Conservation (phyloP, 2,329 filamentous ascomycete genomes). For the Rosellinia necatrix region DNA sequence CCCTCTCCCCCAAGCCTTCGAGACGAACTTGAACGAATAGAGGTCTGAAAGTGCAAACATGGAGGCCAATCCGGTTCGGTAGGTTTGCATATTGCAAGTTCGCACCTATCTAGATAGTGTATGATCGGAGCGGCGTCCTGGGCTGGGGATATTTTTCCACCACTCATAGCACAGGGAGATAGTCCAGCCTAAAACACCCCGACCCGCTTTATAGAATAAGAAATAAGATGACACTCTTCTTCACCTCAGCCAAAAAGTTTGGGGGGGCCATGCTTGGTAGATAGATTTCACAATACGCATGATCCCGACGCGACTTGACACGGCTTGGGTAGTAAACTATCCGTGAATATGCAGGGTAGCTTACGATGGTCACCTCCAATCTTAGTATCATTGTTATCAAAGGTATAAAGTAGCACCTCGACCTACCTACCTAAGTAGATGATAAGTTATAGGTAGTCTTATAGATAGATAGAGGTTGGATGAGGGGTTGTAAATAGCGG, state of each 20-base stretch:
- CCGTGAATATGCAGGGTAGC: background rate
- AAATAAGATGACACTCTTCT: no score
- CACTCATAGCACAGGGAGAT: conserved; percentile 3
- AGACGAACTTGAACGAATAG: no score
- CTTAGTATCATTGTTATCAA: background rate
- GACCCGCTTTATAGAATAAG: no score
- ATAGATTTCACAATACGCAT: background rate
- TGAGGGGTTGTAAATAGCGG: background rate
- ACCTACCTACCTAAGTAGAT: no score
- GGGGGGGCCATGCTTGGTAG: no score
- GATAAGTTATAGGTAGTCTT: no score
- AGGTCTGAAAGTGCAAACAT: background rate
- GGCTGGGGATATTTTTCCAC: conserved; percentile 18
- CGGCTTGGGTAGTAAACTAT: background rate
- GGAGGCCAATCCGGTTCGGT: background rate
- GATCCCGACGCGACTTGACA: background rate
- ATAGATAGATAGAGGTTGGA: background rate
- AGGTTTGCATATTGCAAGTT: conserved; percentile 11
- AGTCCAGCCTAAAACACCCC: background rate
- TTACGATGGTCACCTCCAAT: background rate
- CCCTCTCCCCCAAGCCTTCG: no score
- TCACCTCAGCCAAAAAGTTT: no score
- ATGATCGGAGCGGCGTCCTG: background rate
- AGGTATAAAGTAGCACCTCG: no score
- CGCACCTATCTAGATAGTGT: no score